phyloP scores from a whole-genome alignment of 306 rosid genomes.

The Ammopiptanthus mongolicus region DNA sequence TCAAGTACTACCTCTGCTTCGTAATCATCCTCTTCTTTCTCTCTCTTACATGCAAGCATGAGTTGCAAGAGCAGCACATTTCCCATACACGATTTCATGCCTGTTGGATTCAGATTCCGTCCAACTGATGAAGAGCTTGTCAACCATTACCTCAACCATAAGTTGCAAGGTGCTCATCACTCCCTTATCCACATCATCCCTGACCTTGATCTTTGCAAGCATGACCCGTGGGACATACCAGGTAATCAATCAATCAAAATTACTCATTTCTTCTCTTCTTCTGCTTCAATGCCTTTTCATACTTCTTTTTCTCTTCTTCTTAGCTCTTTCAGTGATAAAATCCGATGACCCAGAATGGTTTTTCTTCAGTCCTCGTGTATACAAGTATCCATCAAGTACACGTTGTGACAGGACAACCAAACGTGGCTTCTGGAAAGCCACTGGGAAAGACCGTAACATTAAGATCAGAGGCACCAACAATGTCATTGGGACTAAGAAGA shows the following conservation, averaged over 20 bases:
- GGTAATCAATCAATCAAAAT: conserved; percentile 32
- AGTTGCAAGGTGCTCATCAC: conserved; percentile 18
- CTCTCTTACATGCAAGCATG: too few relatives aligned
- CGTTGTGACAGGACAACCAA: conserved; percentile 39
- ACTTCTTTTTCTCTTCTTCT: neutral
- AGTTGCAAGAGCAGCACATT: too few relatives aligned
- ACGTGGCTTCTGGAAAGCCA: conserved; percentile 68
- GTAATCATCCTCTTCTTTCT: too few relatives aligned
- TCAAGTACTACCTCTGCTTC: too few relatives aligned
- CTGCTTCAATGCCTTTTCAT: neutral
- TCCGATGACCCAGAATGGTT: conserved; percentile 56
- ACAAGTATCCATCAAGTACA: conserved; percentile 28
- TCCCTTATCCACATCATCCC: conserved; percentile 12
- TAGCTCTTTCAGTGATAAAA: conserved; percentile 25
- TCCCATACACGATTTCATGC: neutral
- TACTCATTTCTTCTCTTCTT: neutral
- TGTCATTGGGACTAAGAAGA: conserved; percentile 58
- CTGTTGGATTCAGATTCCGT: conserved; percentile 53
- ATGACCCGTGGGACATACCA: conserved; percentile 55
- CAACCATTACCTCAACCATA: conserved; percentile 36
- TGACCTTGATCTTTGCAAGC: conserved; percentile 42
- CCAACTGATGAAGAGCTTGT: conserved; percentile 75
- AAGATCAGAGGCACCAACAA: conserved; percentile 12
- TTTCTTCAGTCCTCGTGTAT: conserved; percentile 42
- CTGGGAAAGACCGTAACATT: conserved; percentile 40